Evolutionary conservation across 2,329 filamentous ascomycete species (phyloP).

Genomic region (Paraconiothyrium sp.): DNA sequence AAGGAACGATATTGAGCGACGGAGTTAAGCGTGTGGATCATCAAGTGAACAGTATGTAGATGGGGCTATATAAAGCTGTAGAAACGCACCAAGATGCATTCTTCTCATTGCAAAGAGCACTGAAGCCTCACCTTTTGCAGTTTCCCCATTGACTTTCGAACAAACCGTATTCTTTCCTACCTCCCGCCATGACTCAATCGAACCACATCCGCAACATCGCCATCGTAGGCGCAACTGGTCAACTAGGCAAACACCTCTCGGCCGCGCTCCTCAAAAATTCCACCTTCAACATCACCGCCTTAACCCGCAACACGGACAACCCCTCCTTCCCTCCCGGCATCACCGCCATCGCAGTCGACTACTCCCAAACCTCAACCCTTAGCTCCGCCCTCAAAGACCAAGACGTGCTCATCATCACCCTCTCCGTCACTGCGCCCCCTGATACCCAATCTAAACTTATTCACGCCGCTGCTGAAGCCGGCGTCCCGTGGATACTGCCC

Average conservation of each 20-base stretch:
- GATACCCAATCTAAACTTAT: slow-evolving; percentile 44
- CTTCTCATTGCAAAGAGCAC: background rate
- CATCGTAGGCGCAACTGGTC: slow-evolving; percentile 49
- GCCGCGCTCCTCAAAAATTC: slow-evolving; percentile 41
- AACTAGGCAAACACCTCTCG: slow-evolving; percentile 43
- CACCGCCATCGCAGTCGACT: slow-evolving; percentile 48
- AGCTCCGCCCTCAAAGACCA: slow-evolving; percentile 49
- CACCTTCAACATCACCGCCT: slow-evolving; percentile 49
- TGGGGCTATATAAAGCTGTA: background rate
- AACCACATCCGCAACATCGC: slow-evolving; percentile 25
- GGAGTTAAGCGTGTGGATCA: background rate
- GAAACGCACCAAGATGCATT: background rate
- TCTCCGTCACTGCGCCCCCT: slow-evolving; percentile 37
- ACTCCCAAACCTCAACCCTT: slow-evolving; percentile 48
- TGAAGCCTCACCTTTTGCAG: background rate
- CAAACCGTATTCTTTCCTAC: background rate
- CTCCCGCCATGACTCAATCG: background rate
- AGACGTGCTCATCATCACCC: slow-evolving; percentile 54
- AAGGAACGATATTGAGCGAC: background rate
- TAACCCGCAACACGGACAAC: slow-evolving; percentile 51
- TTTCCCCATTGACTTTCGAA: background rate
- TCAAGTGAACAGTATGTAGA: background rate
- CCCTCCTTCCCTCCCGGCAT: slow-evolving; percentile 53
- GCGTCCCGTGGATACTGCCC: slow-evolving; percentile 52
- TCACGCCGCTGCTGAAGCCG: slow-evolving; percentile 48